Conservation (phyloP, 768 basidiomycete species). For the Tricholoma terreum region DNA sequence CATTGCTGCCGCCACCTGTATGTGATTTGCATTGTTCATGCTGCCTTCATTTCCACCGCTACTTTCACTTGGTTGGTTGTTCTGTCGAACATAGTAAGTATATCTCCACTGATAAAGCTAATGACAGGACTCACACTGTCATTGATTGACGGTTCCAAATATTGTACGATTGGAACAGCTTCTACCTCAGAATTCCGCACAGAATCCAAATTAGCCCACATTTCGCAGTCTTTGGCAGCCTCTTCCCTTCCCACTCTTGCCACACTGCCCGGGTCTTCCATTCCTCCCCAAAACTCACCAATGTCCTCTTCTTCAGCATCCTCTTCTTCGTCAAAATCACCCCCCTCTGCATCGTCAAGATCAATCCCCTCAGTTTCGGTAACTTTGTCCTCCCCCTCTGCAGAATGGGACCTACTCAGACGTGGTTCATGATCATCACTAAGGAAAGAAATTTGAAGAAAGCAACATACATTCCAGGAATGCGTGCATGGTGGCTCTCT, state of each 20-base stretch:
- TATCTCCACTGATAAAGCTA: not conserved
- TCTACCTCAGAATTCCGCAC: not conserved
- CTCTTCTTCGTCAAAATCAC: not conserved
- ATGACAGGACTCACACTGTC: not conserved
- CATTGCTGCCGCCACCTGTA: not conserved
- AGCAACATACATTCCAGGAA: not conserved
- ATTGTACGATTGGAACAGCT: too few species aligned
- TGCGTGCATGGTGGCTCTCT: constrained; percentile 2
- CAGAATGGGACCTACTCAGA: not conserved
- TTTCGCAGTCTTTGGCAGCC: not conserved
- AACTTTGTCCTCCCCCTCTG: not conserved
- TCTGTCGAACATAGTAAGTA: not conserved
- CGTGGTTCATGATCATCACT: not conserved
- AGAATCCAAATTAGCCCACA: not conserved
- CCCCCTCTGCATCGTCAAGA: not conserved
- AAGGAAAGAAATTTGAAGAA: not conserved
- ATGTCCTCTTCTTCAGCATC: not conserved
- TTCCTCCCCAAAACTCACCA: not conserved
- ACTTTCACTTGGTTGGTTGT: not conserved
- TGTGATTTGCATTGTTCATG: not conserved
- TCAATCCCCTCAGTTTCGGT: not conserved
- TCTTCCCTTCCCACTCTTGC: not conserved
- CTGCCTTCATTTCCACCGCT: not conserved
- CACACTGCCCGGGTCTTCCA: not conserved
- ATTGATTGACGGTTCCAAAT: not conserved